phyloP scores from a whole-genome alignment of 768 basidiomycete species.

The Pisolithus albus region DNA sequence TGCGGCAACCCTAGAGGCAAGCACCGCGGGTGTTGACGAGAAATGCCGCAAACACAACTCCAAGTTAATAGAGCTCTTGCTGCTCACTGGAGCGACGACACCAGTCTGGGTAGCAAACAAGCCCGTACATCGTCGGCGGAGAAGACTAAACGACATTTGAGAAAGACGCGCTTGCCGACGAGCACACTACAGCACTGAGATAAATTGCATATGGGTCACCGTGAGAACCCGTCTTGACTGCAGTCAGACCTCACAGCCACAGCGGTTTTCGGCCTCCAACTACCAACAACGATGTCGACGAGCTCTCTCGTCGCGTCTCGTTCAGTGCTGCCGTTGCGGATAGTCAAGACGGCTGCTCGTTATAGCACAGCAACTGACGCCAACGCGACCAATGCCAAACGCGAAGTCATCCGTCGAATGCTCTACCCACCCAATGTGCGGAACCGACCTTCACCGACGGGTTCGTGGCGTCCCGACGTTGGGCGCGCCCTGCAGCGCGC shows the following conservation, averaged over 20 bases:
- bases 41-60: slow-evolving; percentile 31
- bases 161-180: neutral
- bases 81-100: neutral
- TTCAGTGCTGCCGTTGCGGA: slow-evolving; percentile 27
- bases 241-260: neutral
- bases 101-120: slow-evolving; percentile 7
- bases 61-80: neutral
- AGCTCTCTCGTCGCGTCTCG: slow-evolving; percentile 23
- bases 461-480: slow-evolving; percentile 80
- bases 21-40: slow-evolving; percentile 40
- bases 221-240: neutral
- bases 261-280: neutral
- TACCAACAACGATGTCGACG: slow-evolving; percentile 32
- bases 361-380: slow-evolving; percentile 31
- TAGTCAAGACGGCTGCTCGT: slow-evolving; percentile 32
- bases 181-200: neutral
- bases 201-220: too few species aligned
- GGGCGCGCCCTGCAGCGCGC: slow-evolving; percentile 68
- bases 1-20: slow-evolving; percentile 44
- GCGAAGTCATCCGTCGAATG: slow-evolving; percentile 67
- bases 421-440: slow-evolving; percentile 77
- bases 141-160: slow-evolving; percentile 15
- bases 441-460: slow-evolving; percentile 66
- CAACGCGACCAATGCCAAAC: slow-evolving; percentile 47
- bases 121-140: slow-evolving; percentile 21